These are phyloP conservation scores for Hirsutella rhossiliensis DNA, from an alignment of 2,329 filamentous ascomycete genomes.

Conservation along the genomic window DNA sequence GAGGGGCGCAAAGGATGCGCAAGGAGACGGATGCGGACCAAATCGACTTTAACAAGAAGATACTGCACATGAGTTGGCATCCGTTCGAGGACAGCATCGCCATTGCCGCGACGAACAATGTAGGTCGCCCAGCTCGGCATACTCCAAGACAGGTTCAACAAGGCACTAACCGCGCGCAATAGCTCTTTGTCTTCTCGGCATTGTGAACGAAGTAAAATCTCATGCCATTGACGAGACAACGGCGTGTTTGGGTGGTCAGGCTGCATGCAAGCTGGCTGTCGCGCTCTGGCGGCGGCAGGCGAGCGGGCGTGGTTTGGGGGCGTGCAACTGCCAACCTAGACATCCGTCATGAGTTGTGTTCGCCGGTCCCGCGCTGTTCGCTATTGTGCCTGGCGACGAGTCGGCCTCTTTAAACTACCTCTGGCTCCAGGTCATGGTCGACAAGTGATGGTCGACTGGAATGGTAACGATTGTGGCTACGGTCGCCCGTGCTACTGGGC, in stretches of 20 bases:
- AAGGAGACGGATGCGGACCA: constrained; percentile 99
- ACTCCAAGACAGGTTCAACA: not conserved
- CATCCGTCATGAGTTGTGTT: no score
- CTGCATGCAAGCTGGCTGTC: not conserved
- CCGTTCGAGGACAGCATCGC: constrained; percentile 99
- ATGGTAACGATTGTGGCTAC: not conserved
- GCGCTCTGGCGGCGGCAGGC: no score
- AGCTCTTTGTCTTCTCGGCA: constrained; percentile 72
- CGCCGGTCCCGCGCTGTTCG: not conserved
- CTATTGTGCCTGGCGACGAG: not conserved
- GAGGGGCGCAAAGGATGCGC: constrained; percentile 76
- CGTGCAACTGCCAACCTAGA: no score
- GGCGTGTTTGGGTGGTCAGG: not conserved
- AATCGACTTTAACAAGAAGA: constrained; percentile 99
- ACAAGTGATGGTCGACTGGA: not conserved
- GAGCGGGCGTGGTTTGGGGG: no score
- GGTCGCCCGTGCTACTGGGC: not conserved
- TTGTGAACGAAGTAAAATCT: constrained; percentile 31
- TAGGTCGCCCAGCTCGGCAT: constrained; percentile 37
- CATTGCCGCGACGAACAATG: constrained; percentile 98
- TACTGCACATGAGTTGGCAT: constrained; percentile 99
- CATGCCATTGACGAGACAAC: not conserved
- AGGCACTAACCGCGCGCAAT: not conserved
- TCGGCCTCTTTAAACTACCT: not conserved
- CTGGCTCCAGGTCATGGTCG: not conserved